These are phyloP conservation scores for Piromyces finnis DNA, from an alignment of 192 early-diverging fungal genomes.

Conservation along the genomic window DNA sequence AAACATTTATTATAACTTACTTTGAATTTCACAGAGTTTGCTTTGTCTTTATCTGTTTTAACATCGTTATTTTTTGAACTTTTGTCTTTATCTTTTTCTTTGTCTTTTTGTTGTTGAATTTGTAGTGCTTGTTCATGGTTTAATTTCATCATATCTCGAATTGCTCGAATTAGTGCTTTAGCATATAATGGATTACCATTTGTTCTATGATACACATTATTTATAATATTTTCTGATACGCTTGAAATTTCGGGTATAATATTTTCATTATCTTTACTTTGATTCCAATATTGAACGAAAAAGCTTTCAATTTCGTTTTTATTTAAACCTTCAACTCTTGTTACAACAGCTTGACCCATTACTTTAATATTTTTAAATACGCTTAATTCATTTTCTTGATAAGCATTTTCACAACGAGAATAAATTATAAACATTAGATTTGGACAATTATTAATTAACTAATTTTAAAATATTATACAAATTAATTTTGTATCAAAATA, in stretches of 20 bases:
- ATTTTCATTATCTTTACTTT: slow-evolving; percentile 11
- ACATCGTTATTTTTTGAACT: not conserved
- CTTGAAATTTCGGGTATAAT: slow-evolving; percentile 11
- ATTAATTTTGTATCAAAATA: too few relatives aligned
- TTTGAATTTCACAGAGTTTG: not conserved
- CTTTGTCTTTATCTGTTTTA: not conserved
- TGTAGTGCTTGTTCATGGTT: slow-evolving; percentile 10
- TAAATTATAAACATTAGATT: not conserved
- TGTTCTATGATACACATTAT: slow-evolving; percentile 21
- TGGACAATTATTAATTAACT: slow-evolving; percentile 1
- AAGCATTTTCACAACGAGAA: not conserved
- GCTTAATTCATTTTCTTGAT: not conserved
- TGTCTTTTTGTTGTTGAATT: slow-evolving; percentile 3
- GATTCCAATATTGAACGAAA: slow-evolving; percentile 14
- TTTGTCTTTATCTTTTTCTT: not conserved
- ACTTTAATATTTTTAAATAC: not conserved
- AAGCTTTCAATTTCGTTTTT: slow-evolving; percentile 9
- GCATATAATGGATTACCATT: slow-evolving; percentile 27
- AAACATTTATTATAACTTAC: slow-evolving; percentile 1
- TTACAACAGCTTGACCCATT: not conserved
- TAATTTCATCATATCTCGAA: slow-evolving; percentile 21
- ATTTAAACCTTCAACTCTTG: not conserved
- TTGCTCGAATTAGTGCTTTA: slow-evolving; percentile 14
- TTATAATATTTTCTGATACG: slow-evolving; percentile 8
- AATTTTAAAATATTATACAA: not conserved